Base-by-base conservation (phyloP, 1,284 basidiomycete species). In the Sphaerobolus stellatus region DNA sequence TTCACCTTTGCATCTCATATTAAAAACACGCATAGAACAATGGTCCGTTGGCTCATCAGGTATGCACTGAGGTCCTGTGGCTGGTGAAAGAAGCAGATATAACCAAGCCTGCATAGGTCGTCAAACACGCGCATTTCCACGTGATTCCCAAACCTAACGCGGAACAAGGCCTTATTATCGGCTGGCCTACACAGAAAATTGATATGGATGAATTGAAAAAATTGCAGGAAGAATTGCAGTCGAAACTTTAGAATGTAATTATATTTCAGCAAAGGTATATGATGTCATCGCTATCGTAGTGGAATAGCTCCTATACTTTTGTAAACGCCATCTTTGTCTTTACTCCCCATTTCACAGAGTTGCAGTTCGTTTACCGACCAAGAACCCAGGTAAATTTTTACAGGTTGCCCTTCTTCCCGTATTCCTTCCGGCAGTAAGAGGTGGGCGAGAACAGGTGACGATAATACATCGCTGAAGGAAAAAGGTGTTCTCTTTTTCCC, bases 91-190 rank as follows among this genome's bases (percentile, higher is more conserved):
- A 44, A 44, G 13, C 41, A 11, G 22, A 44, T 44, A 20, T 24
- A 14, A 16, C 20, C 22, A 9, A 22, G 18, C 16, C 25, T 8
- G 50, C 48, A 24, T 60, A 88, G 82, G 77, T 81, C 58, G 91
- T 96, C 30, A 81, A 85, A 54, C 93, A 96, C 64, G 92, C 94
- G 9, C 93, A 95, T 68, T 93, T 94, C 74, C 88, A 94, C 71
- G 77, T 96, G 58, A 94, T 98, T 55, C 94, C 94, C 3, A 97
- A 97, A 71, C 75, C 71, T 0, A 72, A 70, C 41, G 79, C 81
- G 13, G 71, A 83, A 36, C 80, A 89, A 62, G 94, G 89, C 8
- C 77, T 96, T 43, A 82, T 83, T 20, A 71, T 96, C 48, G 84
- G 80, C 14, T 95, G 92, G 92, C 91, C 90, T 1, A 61, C 71